Conservation (phyloP, 306 rosid species). For the Fragaria iinumae region DNA sequence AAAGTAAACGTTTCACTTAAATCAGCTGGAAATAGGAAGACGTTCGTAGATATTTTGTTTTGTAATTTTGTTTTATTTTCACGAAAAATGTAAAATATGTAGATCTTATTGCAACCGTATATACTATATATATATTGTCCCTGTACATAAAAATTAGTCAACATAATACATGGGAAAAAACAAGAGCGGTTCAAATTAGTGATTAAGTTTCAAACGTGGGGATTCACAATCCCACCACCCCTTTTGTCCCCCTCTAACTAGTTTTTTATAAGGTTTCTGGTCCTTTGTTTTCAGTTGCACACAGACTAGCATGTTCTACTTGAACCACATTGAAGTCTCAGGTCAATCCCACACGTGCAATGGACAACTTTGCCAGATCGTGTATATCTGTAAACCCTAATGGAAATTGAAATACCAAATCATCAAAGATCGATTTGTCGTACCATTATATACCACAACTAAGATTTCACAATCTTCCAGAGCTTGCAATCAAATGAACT, state of each 20-base stretch:
- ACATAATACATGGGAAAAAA: neutral
- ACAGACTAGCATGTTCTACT: slow-evolving; percentile 29
- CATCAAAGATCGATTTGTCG: neutral
- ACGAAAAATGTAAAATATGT: too few relatives aligned
- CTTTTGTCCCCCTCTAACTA: slow-evolving; percentile 28
- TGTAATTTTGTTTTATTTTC: too few relatives aligned
- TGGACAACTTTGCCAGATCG: slow-evolving; percentile 31
- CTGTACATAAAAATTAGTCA: neutral
- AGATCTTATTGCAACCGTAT: too few relatives aligned
- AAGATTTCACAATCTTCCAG: neutral
- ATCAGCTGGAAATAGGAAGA: too few relatives aligned
- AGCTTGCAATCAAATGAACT: neutral
- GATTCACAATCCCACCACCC: slow-evolving; percentile 33
- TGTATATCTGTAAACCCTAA: slow-evolving; percentile 32
- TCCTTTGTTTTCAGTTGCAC: slow-evolving; percentile 39
- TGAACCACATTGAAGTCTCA: slow-evolving; percentile 25
- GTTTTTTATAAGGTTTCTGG: slow-evolving; percentile 23
- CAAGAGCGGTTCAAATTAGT: neutral
- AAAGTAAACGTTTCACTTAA: too few relatives aligned
- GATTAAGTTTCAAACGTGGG: slow-evolving; percentile 25
- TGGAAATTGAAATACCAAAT: neutral
- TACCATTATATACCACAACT: neutral
- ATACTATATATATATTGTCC: neutral
- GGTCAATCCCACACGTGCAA: slow-evolving; percentile 46
- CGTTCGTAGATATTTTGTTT: too few relatives aligned